These are phyloP conservation scores for Acanthamoeba castellanii DNA, from an alignment of 208 protist species.

Conservation along the genomic window DNA sequence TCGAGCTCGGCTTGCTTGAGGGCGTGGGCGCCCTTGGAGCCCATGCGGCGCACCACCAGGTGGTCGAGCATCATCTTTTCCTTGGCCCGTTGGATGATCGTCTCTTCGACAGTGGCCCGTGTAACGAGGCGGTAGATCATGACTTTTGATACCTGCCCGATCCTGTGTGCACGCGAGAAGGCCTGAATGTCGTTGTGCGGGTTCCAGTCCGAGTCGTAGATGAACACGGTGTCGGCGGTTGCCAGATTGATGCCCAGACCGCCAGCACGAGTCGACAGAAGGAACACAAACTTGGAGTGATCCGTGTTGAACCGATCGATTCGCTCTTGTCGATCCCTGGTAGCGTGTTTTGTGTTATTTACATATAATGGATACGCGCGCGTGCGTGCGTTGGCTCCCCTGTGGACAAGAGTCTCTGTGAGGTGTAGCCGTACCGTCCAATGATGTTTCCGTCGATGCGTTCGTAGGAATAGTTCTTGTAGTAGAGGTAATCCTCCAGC, in stretches of 20 bases:
- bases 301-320: conserved; percentile 92
- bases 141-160: conserved; percentile 97
- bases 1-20: conserved; percentile 75
- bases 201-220: conserved; percentile 97
- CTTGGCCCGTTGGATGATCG: conserved; percentile 93
- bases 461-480: conserved; percentile 90
- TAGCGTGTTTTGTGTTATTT: background rate
- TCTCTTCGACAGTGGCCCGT: conserved; percentile 92
- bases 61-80: conserved; percentile 93
- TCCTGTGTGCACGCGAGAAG: conserved; percentile 95
- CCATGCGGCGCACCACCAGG: conserved; percentile 91
- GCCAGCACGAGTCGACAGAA: conserved; percentile 97
- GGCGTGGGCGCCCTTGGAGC: conserved; percentile 75
- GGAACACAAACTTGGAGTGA: conserved; percentile 92
- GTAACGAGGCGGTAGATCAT: conserved; percentile 96
- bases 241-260: conserved; percentile 98
- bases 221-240: conserved; percentile 98
- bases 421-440: background rate
- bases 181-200: conserved; percentile 98
- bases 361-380: background rate
- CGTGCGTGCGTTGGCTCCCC: background rate
- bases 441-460: conserved; percentile 93
- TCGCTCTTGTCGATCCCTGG: conserved; percentile 78
- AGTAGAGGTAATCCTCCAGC: conserved; percentile 93
- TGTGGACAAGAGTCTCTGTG: background rate